Evolutionary conservation across 108 stramenopile species (phyloP), one percentile per base, ranked within the genome.

Genomic region (Nitzschia inconspicua): DNA sequence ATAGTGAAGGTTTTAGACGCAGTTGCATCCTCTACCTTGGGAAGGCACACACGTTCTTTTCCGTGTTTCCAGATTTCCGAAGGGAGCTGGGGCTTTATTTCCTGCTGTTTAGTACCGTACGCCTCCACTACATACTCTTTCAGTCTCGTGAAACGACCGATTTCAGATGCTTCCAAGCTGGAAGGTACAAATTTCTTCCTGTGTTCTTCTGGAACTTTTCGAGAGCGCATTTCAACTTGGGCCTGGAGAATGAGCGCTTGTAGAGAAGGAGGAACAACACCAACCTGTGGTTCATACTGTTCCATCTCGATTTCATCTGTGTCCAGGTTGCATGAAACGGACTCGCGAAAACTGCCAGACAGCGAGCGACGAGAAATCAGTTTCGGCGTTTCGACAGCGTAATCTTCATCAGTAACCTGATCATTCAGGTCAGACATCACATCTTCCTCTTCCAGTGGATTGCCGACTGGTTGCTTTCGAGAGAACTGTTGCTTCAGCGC

Each of bases 161-260:
- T 48, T 13, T 31, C 55, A 13, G 47, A 27, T 31, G 65, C 56
- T 34, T 66, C 55, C 4, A 25, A 5, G 27, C 57, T 34, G 4
- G 55, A 27, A 29, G 47, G 46, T 36, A 35, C 27, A 37, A 30
- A 66, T 29, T 66, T 19, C 9, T 28, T 26, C 34, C 41, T 66
- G 32, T 66, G 65, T 26, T 66, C 56, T 49, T 57, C 37, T n/a
- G 65, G 55, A 27, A 55, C 54, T 2, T 43, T 31, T 18, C 29
- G 46, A 36, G 35, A 54, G 1, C 65, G 55, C n/a, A 30, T 5
- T 40, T 66, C 65, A 32, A 57, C 13, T 23, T 39, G 29, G 9
- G 65, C 65, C 50, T 57, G 55, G 18, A 56, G 28, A 27, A 66
- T 34, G 24, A 66, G 28, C 1, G 56, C 31, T 25, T 46, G 27